These are phyloP conservation scores for Yarrowia keelungensis DNA, from an alignment of 805 yeast genomes.

Conservation along the genomic window DNA sequence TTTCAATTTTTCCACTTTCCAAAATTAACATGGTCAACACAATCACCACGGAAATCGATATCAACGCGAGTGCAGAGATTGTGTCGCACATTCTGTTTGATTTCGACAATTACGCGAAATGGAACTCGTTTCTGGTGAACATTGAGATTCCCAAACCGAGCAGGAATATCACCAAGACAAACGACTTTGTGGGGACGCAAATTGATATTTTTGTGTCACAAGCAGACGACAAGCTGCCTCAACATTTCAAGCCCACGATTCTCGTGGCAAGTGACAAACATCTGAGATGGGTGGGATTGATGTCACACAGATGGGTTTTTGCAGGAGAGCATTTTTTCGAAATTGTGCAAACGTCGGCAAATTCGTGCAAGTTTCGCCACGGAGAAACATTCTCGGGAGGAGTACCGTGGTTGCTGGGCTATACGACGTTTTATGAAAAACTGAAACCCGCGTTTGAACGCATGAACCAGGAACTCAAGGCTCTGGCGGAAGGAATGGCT, in stretches of 20 bases:
- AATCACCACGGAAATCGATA: slow-evolving; percentile 1
- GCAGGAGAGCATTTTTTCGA: slow-evolving; percentile 25
- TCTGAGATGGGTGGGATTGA: slow-evolving; percentile 3
- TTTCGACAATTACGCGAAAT: slow-evolving; percentile 24
- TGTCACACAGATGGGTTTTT: slow-evolving; percentile 15
- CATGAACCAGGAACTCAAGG: slow-evolving; percentile 31
- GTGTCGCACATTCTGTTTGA: slow-evolving; percentile 15
- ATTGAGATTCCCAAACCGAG: slow-evolving; percentile 6
- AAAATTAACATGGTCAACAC: background rate
- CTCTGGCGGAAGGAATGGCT: slow-evolving; percentile 21
- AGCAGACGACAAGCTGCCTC: slow-evolving; percentile 21
- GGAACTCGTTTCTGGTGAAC: slow-evolving; percentile 31
- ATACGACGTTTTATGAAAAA: slow-evolving; percentile 16
- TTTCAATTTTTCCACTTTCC: background rate
- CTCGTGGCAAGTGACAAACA: background rate
- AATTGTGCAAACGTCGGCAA: background rate
- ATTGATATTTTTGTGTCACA: slow-evolving; percentile 5
- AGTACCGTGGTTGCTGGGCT: background rate
- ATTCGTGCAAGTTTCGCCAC: slow-evolving; percentile 17
- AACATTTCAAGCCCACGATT: slow-evolving; percentile 19
- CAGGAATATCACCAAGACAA: background rate
- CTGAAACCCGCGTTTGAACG: background rate
- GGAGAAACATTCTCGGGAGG: slow-evolving; percentile 18
- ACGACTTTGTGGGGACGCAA: slow-evolving; percentile 13
- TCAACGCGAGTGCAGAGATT: slow-evolving; percentile 6